Percentiles rank a stretch among this genome's conserved stretches.
These are phyloP conservation scores for Barnettozyma sucrosica DNA, from an alignment of 805 yeast genomes.

Conservation along the genomic window DNA sequence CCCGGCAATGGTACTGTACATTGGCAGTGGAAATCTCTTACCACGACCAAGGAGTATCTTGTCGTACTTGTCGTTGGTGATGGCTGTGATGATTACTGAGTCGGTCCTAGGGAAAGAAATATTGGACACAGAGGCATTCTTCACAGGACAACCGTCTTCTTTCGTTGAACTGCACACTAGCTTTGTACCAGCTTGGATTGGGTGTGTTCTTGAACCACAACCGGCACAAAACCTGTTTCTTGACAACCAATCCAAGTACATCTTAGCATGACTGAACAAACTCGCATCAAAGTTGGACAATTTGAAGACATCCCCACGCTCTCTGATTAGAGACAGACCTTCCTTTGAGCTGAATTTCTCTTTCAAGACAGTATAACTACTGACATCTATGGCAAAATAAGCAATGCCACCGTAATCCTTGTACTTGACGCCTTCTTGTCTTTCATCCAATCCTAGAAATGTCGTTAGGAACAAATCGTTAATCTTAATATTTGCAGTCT, in stretches of 20 bases:
- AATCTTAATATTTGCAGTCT: constrained; percentile 13
- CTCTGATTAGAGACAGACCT: not conserved
- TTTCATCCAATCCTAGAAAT: constrained; percentile 46
- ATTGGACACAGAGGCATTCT: constrained; percentile 52
- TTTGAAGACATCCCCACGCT: constrained; percentile 18
- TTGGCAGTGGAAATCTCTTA: constrained; percentile 49
- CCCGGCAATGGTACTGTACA: constrained; percentile 89
- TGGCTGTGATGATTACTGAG: constrained; percentile 78
- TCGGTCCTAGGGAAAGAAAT: constrained; percentile 91
- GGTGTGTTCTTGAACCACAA: constrained; percentile 63
- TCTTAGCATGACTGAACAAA: constrained; percentile 71
- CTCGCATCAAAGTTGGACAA: constrained; percentile 47
- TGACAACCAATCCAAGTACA: constrained; percentile 80
- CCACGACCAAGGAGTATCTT: constrained; percentile 68
- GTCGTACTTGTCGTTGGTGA: constrained; percentile 53
- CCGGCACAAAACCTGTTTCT: constrained; percentile 81
- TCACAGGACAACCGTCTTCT: constrained; percentile 29
- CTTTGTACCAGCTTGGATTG: constrained; percentile 65
- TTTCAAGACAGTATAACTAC: constrained; percentile 2
- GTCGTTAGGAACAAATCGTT: constrained; percentile 34
- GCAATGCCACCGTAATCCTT: constrained; percentile 55
- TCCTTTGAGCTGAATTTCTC: not conserved
- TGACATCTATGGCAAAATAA: constrained; percentile 54
- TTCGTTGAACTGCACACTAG: constrained; percentile 37
- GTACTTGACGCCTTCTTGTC: constrained; percentile 31